Evolutionary conservation across 2,329 filamentous ascomycete species (phyloP), one percentile per base, ranked within the genome.

Genomic region (Microsporum audouinii): DNA sequence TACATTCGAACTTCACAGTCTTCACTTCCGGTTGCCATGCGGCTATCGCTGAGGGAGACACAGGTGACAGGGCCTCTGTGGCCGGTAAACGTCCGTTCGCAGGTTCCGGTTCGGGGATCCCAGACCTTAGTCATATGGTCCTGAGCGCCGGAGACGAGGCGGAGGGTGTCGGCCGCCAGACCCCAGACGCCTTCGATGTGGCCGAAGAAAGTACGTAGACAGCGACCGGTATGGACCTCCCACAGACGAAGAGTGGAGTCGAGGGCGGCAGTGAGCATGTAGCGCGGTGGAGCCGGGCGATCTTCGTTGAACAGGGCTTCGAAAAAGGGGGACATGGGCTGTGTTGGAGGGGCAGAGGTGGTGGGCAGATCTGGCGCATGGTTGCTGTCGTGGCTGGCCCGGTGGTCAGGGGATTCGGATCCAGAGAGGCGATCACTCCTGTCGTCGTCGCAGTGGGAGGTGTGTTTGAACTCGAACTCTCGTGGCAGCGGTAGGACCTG

Each of bases 121-220:
- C 94, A 99, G 36, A 89, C 85, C 77, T 97, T 97, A 68, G 96
- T 88, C 84, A 92, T 95, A 47, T 89, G 86, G 74, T 99, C 94
- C 72, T 97, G 91, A 8, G 89, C 88, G 0, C 91, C 92, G 17
- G 88, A 90, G 12, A 97, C 90, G 14, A 96, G 84, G 8, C 94
- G 85, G 23, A 97, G 78, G 0, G 88, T 91, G 74, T 97, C 92
- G 2, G 89, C 92, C 0, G 88, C 89, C 2, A 99, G 80, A 4
- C 89, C 88, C 94, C 94, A 99, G 23, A 99, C 88, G 36, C 94
- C 94, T 73, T 99, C 94, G 27, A 99, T 83, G 69, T 99, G 94
- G 0, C 94, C 94, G 71, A 97, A 99, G 79, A 96, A 95, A 36
- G 90, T 95, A 64, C 90, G 88, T 38, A 96, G 80, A 68, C 89